Evolutionary conservation across 352 stramenopile species (phyloP), one percentile per base, ranked within the genome.

Genomic region (Halophytophthora polymorphica): DNA sequence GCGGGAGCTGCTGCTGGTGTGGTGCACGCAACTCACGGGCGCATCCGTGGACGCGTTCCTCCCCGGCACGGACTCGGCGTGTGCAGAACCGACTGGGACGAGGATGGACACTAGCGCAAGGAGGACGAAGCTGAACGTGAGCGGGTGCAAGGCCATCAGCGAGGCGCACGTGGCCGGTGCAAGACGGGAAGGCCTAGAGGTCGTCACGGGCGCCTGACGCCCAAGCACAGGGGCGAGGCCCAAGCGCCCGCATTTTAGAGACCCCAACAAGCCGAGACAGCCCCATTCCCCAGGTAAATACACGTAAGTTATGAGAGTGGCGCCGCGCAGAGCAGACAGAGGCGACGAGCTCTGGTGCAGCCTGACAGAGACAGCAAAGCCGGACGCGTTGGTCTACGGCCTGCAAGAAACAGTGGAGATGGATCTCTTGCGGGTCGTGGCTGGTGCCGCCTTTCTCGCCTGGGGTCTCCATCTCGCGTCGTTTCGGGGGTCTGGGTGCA

Each of bases 21-120:
- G 81, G 78, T 95, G 84, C 53, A 91, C 75, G 53, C 82, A 93
- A 63, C 71, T 95, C 34, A 93, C 84, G 1, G 72, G 91, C 56
- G 70, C 68, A 10, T 71, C 77, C 22, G 62, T 94, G 44, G 60
- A 73, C 28, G 76, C 70, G 5, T 81, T 92, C 50, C 48, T 88
- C 15, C 59, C 63, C 21, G 38, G 56, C 14, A 14, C 19, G 0
- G 53, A 49, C 12, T 60, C 51, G 18, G 49, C 35, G 42, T 45
- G 18, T 10, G 34, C 66, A 18, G 36, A 33, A 3, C 25, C 61
- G n/a, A 19, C 29, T 11, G 33, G 13, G 7, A 28, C 51, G 13
- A 36, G 18, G 19, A 10, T 39, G 6, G 39, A 33, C 6, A 28
- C 37, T 19, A 64, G 49, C 25, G 35, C 42, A 17, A 58, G 61